Conservation (phyloP, 1,284 basidiomycete genomes). For the Microbotryum saponariae region DNA sequence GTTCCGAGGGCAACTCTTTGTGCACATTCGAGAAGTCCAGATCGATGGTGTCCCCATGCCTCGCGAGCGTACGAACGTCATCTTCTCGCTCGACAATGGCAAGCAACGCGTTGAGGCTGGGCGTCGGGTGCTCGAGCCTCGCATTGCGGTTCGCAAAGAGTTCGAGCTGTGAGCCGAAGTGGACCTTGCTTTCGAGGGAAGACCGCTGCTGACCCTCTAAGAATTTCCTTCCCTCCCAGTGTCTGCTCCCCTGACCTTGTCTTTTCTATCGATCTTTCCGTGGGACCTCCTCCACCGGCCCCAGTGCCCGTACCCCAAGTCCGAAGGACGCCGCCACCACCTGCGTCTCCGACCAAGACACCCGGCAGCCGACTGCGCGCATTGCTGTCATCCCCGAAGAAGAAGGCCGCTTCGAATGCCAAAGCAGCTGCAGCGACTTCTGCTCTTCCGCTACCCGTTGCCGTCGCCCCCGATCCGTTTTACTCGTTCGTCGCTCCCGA, state of each 20-base stretch:
- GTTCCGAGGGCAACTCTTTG: slow-evolving; percentile 72
- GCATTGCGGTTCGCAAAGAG: slow-evolving; percentile 67
- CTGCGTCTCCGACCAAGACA: slow-evolving; percentile 22
- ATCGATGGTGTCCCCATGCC: slow-evolving; percentile 67
- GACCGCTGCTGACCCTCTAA: not conserved
- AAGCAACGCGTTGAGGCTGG: slow-evolving; percentile 94
- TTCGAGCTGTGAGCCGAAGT: slow-evolving; percentile 69
- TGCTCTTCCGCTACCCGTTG: slow-evolving; percentile 5
- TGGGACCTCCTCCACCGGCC: slow-evolving; percentile 7
- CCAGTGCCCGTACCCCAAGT: slow-evolving; percentile 63
- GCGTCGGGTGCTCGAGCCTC: slow-evolving; percentile 55
- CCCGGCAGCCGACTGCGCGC: slow-evolving; percentile 14
- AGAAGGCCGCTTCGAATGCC: slow-evolving; percentile 7
- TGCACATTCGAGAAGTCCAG: slow-evolving; percentile 72
- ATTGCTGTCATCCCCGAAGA: slow-evolving; percentile 32
- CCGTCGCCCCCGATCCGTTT: slow-evolving; percentile 21
- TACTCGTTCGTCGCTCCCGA: slow-evolving; percentile 18
- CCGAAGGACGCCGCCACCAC: slow-evolving; percentile 7
- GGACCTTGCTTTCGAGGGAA: not conserved
- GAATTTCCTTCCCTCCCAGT: slow-evolving; percentile 42
- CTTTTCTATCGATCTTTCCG: slow-evolving; percentile 54
- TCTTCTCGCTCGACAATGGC: slow-evolving; percentile 91
- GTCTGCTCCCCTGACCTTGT: slow-evolving; percentile 82
- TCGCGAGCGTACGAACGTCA: slow-evolving; percentile 60
- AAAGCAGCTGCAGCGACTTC: not conserved